Percentiles rank a stretch among this genome's conserved stretches.
Evolutionary conservation across 352 stramenopile species (phyloP).

Genomic region (Globisporangium sylvaticum): DNA sequence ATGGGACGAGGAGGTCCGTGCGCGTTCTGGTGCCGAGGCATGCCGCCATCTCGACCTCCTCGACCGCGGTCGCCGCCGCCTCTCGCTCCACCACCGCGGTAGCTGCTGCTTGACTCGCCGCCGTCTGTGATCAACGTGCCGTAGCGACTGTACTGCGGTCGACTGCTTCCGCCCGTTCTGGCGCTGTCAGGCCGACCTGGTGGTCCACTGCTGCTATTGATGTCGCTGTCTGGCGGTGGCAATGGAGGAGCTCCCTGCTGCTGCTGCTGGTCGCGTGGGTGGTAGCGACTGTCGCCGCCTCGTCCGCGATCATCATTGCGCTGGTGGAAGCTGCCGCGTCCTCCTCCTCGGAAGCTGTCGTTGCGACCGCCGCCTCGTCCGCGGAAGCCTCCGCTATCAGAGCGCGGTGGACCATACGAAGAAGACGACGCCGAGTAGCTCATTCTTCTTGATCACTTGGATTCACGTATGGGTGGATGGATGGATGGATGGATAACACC

Average conservation of each 20-base stretch:
- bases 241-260: slow-evolving; percentile 1
- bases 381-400: background rate
- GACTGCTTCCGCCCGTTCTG: background rate
- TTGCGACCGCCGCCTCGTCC: slow-evolving; percentile 4
- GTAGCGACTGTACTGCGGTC: slow-evolving; percentile 13
- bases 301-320: background rate
- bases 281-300: background rate
- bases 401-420: background rate
- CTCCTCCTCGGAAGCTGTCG: slow-evolving; percentile 6
- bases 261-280: background rate
- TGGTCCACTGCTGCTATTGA: slow-evolving; percentile 1
- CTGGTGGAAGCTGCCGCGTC: background rate
- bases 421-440: slow-evolving; percentile 1
- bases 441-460: slow-evolving; percentile 2
- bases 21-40: background rate
- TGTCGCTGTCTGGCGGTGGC: background rate
- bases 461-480: background rate
- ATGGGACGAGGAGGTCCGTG: background rate
- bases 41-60: background rate
- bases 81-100: background rate
- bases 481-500: background rate
- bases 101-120: background rate
- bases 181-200: background rate
- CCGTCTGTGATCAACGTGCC: background rate
- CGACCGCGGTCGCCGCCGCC: background rate